A percentile compares a stretch with the other conserved stretches of the same genome.
These are phyloP conservation scores for Trametes sp. DNA, from an alignment of 1,284 basidiomycete genomes.

Conservation along the genomic window DNA sequence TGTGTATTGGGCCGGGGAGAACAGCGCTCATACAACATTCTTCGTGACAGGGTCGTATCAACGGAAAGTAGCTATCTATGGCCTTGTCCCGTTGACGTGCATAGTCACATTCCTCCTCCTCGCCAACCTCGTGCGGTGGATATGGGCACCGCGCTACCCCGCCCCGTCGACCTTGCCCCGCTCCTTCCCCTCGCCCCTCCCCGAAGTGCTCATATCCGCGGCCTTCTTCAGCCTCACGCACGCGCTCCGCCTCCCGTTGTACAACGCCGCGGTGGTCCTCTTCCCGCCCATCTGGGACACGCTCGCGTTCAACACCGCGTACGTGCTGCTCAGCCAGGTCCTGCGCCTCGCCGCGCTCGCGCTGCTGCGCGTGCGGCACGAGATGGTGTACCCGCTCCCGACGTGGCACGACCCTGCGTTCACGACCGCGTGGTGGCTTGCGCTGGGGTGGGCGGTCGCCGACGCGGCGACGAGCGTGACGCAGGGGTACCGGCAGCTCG, in stretches of 20 bases:
- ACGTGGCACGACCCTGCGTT: slow-evolving; percentile 68
- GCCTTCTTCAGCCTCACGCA: slow-evolving; percentile 68
- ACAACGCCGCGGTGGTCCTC: slow-evolving; percentile 41
- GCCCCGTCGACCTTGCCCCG: slow-evolving; percentile 50
- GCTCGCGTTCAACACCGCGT: slow-evolving; percentile 55
- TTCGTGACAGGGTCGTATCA: slow-evolving; percentile 63
- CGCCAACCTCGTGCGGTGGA: slow-evolving; percentile 53
- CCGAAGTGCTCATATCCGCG: slow-evolving; percentile 64
- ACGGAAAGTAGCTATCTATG: slow-evolving; percentile 58
- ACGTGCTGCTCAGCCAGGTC: slow-evolving; percentile 57
- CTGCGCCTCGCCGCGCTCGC: slow-evolving; percentile 64
- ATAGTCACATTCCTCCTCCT: slow-evolving; percentile 56
- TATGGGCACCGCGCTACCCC: slow-evolving; percentile 49
- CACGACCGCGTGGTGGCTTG: slow-evolving; percentile 74
- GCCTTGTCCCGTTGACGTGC: slow-evolving; percentile 62
- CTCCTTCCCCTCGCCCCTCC: slow-evolving; percentile 63
- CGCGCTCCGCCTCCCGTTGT: slow-evolving; percentile 61
- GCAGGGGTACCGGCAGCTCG: slow-evolving; percentile 74
- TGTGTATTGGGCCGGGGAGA: neutral
- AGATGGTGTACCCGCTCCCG: slow-evolving; percentile 51
- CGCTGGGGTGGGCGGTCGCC: slow-evolving; percentile 71
- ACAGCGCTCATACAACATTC: neutral
- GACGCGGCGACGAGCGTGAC: slow-evolving; percentile 67
- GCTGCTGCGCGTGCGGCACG: slow-evolving; percentile 58
- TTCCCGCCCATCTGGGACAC: slow-evolving; percentile 46